Percentiles rank a stretch among this genome's conserved stretches.
Evolutionary conservation across 805 yeast species (phyloP).

Genomic region (Barnettozyma populi): DNA sequence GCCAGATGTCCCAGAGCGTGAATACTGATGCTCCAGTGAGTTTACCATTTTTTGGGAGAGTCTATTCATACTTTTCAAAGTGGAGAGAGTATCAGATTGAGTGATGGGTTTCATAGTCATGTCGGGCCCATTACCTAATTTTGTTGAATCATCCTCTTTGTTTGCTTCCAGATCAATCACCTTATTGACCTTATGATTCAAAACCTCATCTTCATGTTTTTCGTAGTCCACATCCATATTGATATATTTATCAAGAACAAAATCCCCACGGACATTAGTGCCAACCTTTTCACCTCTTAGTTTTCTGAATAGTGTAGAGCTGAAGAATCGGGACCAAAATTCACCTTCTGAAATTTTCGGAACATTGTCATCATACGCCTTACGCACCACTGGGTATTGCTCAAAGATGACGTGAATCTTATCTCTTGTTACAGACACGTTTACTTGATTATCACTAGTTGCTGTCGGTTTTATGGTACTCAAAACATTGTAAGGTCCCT

Average conservation of each 20-base stretch:
- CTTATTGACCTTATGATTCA: constrained; percentile 51
- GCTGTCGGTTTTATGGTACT: constrained; percentile 94
- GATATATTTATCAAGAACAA: constrained; percentile 77
- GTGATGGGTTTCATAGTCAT: constrained; percentile 72
- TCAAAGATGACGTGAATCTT: constrained; percentile 84
- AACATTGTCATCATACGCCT: constrained; percentile 85
- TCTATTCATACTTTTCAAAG: constrained; percentile 84
- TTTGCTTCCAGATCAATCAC: constrained; percentile 79
- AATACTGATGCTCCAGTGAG: constrained; percentile 40
- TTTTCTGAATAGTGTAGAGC: constrained; percentile 80
- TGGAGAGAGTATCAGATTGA: constrained; percentile 61
- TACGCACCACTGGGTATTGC: constrained; percentile 86
- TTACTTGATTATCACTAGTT: constrained; percentile 86
- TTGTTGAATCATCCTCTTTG: constrained; percentile 70
- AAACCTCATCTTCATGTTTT: constrained; percentile 36
- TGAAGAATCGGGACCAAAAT: constrained; percentile 94
- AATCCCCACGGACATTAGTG: constrained; percentile 74
- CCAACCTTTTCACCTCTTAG: constrained; percentile 84
- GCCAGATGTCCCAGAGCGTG: constrained; percentile 30
- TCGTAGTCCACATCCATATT: constrained; percentile 59
- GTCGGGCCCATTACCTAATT: constrained; percentile 78
- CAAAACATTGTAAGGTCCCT: constrained; percentile 90
- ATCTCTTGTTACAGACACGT: constrained; percentile 87
- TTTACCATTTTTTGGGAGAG: constrained; percentile 76
- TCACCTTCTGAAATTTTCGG: constrained; percentile 87